These are phyloP conservation scores for Sporobolomyces roseus DNA, from an alignment of 768 basidiomycete genomes.

Conservation along the genomic window DNA sequence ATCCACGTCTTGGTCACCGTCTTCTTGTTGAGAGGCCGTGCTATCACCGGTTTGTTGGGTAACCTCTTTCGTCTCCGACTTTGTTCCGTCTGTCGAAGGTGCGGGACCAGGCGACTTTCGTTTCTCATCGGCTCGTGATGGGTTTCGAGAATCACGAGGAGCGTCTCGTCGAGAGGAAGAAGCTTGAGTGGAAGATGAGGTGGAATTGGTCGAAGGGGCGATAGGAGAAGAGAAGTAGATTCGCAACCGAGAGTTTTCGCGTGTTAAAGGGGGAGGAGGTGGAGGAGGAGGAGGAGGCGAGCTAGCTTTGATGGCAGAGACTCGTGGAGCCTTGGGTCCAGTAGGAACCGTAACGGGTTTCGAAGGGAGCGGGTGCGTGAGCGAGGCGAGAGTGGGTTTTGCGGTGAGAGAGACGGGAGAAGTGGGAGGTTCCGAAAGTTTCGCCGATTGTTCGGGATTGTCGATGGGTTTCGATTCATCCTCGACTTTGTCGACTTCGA, in stretches of 20 bases:
- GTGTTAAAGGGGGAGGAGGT: slow-evolving; percentile 16
- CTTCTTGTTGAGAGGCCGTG: too few relatives aligned
- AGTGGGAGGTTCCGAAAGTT: not conserved
- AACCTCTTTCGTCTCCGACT: too few relatives aligned
- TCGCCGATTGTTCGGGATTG: not conserved
- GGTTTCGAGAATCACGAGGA: too few relatives aligned
- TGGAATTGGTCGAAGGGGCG: not conserved
- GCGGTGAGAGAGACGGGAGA: not conserved
- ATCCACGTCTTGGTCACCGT: not conserved
- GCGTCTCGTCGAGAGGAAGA: not conserved
- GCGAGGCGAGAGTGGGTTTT: not conserved
- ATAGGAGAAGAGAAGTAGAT: slow-evolving; percentile 52
- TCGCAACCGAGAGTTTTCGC: slow-evolving; percentile 50
- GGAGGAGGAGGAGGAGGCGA: not conserved
- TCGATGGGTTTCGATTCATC: not conserved
- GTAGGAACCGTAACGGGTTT: slow-evolving; percentile 47
- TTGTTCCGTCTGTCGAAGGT: slow-evolving; percentile 45
- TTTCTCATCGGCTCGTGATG: too few relatives aligned
- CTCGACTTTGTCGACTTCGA: not conserved
- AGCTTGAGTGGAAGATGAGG: not conserved
- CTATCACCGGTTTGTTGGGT: too few relatives aligned
- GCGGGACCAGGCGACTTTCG: too few relatives aligned
- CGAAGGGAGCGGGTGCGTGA: slow-evolving; percentile 5
- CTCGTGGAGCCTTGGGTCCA: slow-evolving; percentile 5
- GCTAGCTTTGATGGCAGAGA: not conserved